Base-by-base conservation (phyloP, 2,329 filamentous ascomycete genomes). In the Beauveria brongniartii region DNA sequence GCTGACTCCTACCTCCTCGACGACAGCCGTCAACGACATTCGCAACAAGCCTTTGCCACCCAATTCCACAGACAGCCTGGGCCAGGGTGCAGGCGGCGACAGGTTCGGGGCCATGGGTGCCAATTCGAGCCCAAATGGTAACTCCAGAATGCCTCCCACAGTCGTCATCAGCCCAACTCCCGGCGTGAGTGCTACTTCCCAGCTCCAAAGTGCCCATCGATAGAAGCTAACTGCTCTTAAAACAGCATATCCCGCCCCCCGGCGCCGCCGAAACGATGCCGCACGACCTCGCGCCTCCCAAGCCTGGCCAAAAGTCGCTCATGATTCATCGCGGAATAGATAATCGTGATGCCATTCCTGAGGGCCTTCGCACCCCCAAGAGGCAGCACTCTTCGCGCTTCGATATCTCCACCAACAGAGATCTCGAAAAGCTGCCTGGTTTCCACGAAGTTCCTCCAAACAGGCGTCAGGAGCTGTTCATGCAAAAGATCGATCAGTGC, bases 401-500 rank as follows among this genome's bases (percentile, higher is more conserved):
- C 73, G 93, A 99, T 73, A 95, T 99, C 66, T 99, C 94, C 3
- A 91, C 95, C 64, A 92, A 97, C 73, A 86, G 94, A 70, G 94
- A 99, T 74, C 82, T 99, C 55, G 94, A 99, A 75, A 99, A 99
- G 77, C 81, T 99, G 26, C 93, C 94, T 1, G 94, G 94, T 41
- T 99, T 99, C 75, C 94, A 99, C 70, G 94, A 99, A 75, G 94
- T 97, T 28, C 90, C 93, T 12, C 94, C 94, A 18, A 96, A 96
- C 72, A 87, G 93, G 65, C 86, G 94, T 64, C 92, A 97, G 76
- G 93, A 97, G 68, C 84, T 99, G 20, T 99, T 99, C 77, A 97
- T 99, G 92, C 92, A 97, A 73, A 99, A 99, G 82, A 94, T 99
- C 68, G 94, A 97, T 70, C 94, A 99, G 74, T 99, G 94, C 80